A percentile compares a stretch with the other conserved stretches of the same genome.
Conservation (phyloP, 192 early-diverging fungal genomes). For the Coemansia sp. region DNA sequence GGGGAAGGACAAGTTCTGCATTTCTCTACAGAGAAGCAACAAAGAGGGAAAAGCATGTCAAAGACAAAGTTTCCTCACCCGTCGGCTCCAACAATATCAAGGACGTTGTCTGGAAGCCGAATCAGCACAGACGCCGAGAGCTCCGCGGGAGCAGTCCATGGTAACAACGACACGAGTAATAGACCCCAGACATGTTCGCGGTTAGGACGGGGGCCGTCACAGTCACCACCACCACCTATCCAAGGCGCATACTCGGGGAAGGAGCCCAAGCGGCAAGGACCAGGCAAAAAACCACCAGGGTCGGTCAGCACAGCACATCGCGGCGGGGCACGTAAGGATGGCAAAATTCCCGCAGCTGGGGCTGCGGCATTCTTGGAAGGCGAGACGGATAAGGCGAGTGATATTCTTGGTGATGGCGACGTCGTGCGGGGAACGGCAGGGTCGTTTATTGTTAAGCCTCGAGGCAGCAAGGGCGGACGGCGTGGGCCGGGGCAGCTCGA, state of each 20-base stretch:
- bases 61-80: constrained; percentile 55
- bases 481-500: constrained; percentile 5
- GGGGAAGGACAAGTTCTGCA: not conserved
- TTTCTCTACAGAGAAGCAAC: not conserved
- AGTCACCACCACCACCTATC: not conserved
- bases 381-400: not conserved
- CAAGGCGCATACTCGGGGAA: not conserved
- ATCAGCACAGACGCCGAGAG: constrained; percentile 2
- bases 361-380: not conserved
- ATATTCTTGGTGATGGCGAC: not conserved
- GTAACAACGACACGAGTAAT: not conserved
- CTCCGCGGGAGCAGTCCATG: not conserved
- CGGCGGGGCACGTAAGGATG: not conserved
- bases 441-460: constrained; percentile 8
- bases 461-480: constrained; percentile 2
- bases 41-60: constrained; percentile 22
- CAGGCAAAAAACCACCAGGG: not conserved
- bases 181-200: not conserved
- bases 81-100: constrained; percentile 53
- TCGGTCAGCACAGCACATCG: not conserved
- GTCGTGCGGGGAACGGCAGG: constrained; percentile 1
- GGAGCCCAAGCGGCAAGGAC: not conserved
- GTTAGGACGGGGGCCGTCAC: not conserved
- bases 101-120: constrained; percentile 6
- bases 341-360: not conserved